phyloP scores from a whole-genome alignment of 2,329 filamentous ascomycete species.

The Monilinia polystroma region DNA sequence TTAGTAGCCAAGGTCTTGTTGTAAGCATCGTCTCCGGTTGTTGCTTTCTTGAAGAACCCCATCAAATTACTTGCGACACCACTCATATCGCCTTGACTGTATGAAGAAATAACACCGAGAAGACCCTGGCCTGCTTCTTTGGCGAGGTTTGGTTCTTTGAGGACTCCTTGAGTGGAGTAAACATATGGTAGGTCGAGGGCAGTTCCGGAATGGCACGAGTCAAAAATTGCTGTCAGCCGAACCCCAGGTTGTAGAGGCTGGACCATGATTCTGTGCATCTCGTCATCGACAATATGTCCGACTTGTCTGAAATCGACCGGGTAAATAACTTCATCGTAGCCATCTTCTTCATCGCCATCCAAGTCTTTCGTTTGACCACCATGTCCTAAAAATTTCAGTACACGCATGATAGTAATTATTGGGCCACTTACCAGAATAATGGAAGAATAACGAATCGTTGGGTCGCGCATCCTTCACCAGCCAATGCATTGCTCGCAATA shows the following conservation, averaged over 20 bases:
- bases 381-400: slow-evolving; percentile 55
- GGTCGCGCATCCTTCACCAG: slow-evolving; percentile 88
- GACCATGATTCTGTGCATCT: slow-evolving; percentile 80
- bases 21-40: slow-evolving; percentile 73
- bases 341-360: slow-evolving; percentile 78
- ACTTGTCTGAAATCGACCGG: slow-evolving; percentile 76
- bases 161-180: slow-evolving; percentile 66
- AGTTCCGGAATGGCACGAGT: slow-evolving; percentile 67
- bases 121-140: slow-evolving; percentile 66
- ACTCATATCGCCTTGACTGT: slow-evolving; percentile 75
- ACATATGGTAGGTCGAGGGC: slow-evolving; percentile 66
- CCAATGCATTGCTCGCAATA: slow-evolving; percentile 96
- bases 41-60: slow-evolving; percentile 83
- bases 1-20: slow-evolving; percentile 82
- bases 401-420: slow-evolving; percentile 25
- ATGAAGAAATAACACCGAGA: slow-evolving; percentile 59
- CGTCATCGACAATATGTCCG: slow-evolving; percentile 81
- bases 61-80: slow-evolving; percentile 80
- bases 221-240: slow-evolving; percentile 69
- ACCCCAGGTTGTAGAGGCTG: slow-evolving; percentile 76
- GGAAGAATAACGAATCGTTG: slow-evolving; percentile 95
- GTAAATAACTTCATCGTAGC: slow-evolving; percentile 81
- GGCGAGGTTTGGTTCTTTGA: slow-evolving; percentile 67
- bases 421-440: slow-evolving; percentile 74
- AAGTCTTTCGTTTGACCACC: slow-evolving; percentile 79